Base-by-base conservation (phyloP, 768 basidiomycete species). In the Thelephora ganbajun region DNA sequence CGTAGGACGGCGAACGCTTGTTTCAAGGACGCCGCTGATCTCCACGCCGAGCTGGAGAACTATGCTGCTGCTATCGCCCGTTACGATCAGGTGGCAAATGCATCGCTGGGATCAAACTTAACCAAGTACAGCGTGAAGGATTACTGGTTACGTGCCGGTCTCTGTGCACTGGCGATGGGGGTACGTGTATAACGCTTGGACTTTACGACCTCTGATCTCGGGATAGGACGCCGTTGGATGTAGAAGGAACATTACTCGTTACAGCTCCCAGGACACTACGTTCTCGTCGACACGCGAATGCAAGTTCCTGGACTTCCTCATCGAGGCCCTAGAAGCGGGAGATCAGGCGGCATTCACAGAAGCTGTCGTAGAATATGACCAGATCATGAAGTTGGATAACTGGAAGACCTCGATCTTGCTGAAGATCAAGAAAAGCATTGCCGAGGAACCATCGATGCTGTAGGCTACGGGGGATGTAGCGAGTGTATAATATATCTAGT, bases 71-170 rank as follows among this genome's bases (percentile, higher is more conserved):
- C 96, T 11, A 90, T 97, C 56, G 71, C 79, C 51, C 81, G 81
- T 50, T 99, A 94, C 56, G 87, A 92, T 58, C 79, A 83, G 58
- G 93, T 98, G 41, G 94, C 91, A 4, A 73, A 83, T 52, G 80
- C 85, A 59, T 87, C 84, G 7, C 71, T 97, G 37, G 66, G 66
- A 0, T 89, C 86, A 16, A 69, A 82, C 7, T 66, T 98, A 56
- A 98, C 96, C n/a, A 92, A 91, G 64, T 99, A 97, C 68, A 91
- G 86, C 52, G 96, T 97, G 56, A 97, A 98, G 67, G 96, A 98
- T 55, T 94, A 94, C 59, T 98, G 92, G 90, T 70, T 98, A 33
- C 74, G 80, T 56, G 75, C 91, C 2, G 78, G 78, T 33, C 68
- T 99, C 18, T 98, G 96, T 61, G 85, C 85, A 13, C 69, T 97